Percentiles rank a stretch among this genome's conserved stretches.
phyloP scores from a whole-genome alignment of 768 basidiomycete genomes.

The Lyophyllum semitale region DNA sequence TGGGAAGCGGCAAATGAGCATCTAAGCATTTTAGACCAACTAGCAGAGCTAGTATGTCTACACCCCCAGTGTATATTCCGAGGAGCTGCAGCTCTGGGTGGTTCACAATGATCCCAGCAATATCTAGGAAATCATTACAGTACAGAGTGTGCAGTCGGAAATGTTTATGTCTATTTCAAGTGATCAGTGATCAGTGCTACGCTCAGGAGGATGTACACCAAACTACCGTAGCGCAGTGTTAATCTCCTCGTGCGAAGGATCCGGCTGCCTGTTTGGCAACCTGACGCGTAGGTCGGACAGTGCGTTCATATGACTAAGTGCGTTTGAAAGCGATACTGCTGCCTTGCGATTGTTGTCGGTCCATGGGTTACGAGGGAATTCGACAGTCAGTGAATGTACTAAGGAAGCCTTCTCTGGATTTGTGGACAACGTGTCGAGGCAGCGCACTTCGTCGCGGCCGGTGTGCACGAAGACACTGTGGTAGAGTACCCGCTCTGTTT shows the following conservation, averaged over 20 bases:
- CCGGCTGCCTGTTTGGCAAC: neutral
- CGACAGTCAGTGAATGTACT: neutral
- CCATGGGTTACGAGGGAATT: neutral
- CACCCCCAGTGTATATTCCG: no score
- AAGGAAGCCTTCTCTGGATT: neutral
- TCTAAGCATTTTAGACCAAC: no score
- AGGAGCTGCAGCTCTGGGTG: no score
- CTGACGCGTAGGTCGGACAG: neutral
- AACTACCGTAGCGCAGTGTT: neutral
- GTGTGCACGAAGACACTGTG: neutral
- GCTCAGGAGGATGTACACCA: no score
- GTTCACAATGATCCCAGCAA: no score
- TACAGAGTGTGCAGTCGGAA: no score
- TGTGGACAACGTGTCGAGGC: neutral
- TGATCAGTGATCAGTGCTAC: no score
- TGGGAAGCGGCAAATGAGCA: no score
- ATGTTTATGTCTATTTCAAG: no score
- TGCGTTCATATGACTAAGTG: neutral
- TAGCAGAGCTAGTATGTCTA: no score
- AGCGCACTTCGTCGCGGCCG: neutral
- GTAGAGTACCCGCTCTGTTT: neutral
- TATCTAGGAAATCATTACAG: no score
- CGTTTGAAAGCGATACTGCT: neutral
- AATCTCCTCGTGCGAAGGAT: neutral
- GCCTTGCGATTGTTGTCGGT: neutral